Conservation (phyloP, 768 basidiomycete species). For the Guyanaporus albipodus region DNA sequence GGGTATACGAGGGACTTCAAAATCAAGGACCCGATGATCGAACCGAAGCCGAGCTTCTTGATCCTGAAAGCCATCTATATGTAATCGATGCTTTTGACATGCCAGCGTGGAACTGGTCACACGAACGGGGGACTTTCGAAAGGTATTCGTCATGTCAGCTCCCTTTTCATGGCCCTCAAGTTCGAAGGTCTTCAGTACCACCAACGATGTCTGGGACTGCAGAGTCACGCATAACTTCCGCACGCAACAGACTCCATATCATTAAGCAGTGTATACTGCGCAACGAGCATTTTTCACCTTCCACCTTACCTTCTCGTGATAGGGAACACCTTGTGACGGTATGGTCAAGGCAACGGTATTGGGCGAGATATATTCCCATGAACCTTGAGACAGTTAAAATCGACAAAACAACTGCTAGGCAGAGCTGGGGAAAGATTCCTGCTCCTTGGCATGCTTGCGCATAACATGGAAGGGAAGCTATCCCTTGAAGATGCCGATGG, state of each 20-base stretch:
- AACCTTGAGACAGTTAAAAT: conserved; percentile 61
- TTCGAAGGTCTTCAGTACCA: conserved; percentile 41
- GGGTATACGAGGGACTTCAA: conserved; percentile 75
- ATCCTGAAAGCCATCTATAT: conserved; percentile 77
- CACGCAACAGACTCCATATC: conserved; percentile 83
- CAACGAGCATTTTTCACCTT: conserved; percentile 97
- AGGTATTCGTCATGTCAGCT: conserved; percentile 46
- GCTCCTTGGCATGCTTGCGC: conserved; percentile 87
- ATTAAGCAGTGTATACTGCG: conserved; percentile 91
- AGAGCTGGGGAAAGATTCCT: conserved; percentile 87
- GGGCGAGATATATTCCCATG: conserved; percentile 15
- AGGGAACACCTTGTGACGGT: conserved; percentile 86
- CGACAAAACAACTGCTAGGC: conserved; percentile 94
- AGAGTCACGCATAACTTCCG: conserved; percentile 71
- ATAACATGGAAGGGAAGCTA: conserved; percentile 85
- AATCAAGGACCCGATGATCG: conserved; percentile 48
- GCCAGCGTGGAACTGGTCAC: conserved; percentile 91
- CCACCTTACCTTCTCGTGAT: conserved; percentile 86
- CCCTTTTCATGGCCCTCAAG: conserved; percentile 6
- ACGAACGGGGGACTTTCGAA: conserved; percentile 82
- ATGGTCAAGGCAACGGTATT: conserved; percentile 25
- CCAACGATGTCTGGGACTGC: conserved; percentile 79
- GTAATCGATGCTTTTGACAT: conserved; percentile 92
- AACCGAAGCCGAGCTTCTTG: conserved; percentile 59
- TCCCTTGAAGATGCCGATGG: conserved; percentile 95